A percentile compares a stretch with the other conserved stretches of the same genome.
phyloP scores from a whole-genome alignment of 768 basidiomycete genomes.

The Boletus speciosus region DNA sequence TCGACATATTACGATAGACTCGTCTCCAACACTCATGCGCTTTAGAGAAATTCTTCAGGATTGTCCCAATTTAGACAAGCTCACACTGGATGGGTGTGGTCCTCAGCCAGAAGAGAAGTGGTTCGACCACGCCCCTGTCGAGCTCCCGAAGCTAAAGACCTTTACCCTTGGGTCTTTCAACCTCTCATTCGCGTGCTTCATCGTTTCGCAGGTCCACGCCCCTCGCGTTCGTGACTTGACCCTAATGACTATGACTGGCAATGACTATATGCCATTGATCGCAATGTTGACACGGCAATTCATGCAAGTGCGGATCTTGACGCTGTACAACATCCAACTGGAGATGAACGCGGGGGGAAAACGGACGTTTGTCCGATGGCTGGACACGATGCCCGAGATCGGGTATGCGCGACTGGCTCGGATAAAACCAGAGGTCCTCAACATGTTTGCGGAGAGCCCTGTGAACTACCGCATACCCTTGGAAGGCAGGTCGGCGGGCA shows the following conservation, averaged over 20 bases:
- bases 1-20: constrained; percentile 53
- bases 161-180: constrained; percentile 58
- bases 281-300: constrained; percentile 44
- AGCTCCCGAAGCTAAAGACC: constrained; percentile 46
- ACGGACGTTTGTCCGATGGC: constrained; percentile 43
- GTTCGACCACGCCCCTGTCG: constrained; percentile 37
- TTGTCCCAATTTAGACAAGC: constrained; percentile 49
- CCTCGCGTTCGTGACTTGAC: constrained; percentile 58
- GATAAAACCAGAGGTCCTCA: constrained; percentile 40
- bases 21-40: constrained; percentile 45
- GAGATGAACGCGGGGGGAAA: constrained; percentile 22
- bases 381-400: constrained; percentile 57
- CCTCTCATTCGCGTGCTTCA: constrained; percentile 43
- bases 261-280: constrained; percentile 51
- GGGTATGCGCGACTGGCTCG: constrained; percentile 48
- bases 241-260: constrained; percentile 49
- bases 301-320: constrained; percentile 52
- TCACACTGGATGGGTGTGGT: constrained; percentile 63
- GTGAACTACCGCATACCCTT: constrained; percentile 13
- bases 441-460: constrained; percentile 46
- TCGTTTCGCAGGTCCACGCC: constrained; percentile 49
- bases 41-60: constrained; percentile 52
- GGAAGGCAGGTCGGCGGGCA: constrained; percentile 4
- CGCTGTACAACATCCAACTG: constrained; percentile 46
- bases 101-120: constrained; percentile 37